These are phyloP conservation scores for Orbilia ellipsospora DNA, from an alignment of 2,329 filamentous ascomycete genomes.

Conservation along the genomic window DNA sequence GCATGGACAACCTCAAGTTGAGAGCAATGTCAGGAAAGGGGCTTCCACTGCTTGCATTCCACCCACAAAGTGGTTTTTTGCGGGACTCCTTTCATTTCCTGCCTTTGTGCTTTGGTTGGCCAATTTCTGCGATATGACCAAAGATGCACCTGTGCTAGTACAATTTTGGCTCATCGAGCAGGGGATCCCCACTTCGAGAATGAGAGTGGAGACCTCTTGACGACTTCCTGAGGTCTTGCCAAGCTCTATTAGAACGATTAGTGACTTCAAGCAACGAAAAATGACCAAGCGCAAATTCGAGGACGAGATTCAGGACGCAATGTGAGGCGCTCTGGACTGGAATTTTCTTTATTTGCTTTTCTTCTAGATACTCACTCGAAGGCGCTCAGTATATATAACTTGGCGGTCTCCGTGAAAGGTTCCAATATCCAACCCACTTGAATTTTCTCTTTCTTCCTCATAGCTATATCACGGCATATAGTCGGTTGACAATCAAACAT, in stretches of 20 bases:
- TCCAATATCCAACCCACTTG: constrained; percentile 21
- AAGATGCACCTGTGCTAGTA: constrained; percentile 55
- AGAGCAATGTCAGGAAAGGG: constrained; percentile 24
- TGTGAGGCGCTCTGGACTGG: constrained; percentile 23
- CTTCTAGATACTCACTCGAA: constrained; percentile 35
- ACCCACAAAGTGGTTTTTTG: constrained; percentile 48
- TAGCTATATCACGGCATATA: constrained; percentile 9
- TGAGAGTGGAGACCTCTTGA: constrained; percentile 41
- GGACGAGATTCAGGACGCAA: constrained; percentile 43
- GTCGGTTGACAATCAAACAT: constrained; percentile 13
- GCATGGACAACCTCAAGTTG: not conserved
- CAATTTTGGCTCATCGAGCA: constrained; percentile 54
- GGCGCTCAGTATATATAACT: constrained; percentile 50
- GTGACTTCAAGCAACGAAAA: constrained; percentile 24
- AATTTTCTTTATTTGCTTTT: constrained; percentile 28
- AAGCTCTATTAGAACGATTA: constrained; percentile 22
- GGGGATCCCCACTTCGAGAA: constrained; percentile 46
- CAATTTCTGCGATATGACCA: constrained; percentile 52
- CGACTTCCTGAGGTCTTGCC: constrained; percentile 20
- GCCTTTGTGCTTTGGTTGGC: constrained; percentile 33
- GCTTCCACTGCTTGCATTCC: constrained; percentile 30
- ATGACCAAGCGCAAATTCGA: constrained; percentile 54
- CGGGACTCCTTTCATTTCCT: constrained; percentile 51
- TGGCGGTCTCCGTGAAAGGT: constrained; percentile 28
- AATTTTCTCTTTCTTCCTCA: constrained; percentile 42